A percentile compares a stretch with the other conserved stretches of the same genome.
phyloP scores from a whole-genome alignment of 1,284 basidiomycete genomes.

The Cystobasidiaceae sp. region DNA sequence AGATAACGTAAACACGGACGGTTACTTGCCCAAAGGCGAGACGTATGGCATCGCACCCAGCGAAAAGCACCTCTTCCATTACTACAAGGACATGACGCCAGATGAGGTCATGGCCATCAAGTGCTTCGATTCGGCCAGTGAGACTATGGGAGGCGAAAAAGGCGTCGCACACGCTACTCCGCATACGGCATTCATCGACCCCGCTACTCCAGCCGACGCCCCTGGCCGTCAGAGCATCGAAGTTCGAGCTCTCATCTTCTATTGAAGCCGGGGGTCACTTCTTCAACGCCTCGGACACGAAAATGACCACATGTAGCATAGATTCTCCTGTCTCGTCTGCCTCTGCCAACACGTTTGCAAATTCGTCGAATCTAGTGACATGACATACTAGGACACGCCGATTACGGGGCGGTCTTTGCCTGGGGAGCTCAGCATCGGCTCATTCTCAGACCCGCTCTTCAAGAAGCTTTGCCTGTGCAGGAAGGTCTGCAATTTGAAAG shows the following conservation, averaged over 20 bases:
- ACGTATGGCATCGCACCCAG: constrained; percentile 26
- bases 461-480: too few relatives aligned
- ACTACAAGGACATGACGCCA: constrained; percentile 43
- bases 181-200: constrained; percentile 59
- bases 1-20: constrained; percentile 4
- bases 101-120: constrained; percentile 45
- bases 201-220: constrained; percentile 54
- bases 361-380: too few relatives aligned
- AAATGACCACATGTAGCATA: too few relatives aligned
- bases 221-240: constrained; percentile 59
- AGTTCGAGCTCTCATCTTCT: constrained; percentile 58
- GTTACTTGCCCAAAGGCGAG: constrained; percentile 30
- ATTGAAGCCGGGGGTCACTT: too few relatives aligned
- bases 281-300: too few relatives aligned
- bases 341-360: too few relatives aligned
- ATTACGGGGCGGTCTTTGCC: too few relatives aligned
- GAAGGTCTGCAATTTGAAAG: too few relatives aligned
- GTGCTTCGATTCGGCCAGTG: constrained; percentile 42
- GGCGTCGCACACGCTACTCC: constrained; percentile 55
- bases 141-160: not conserved
- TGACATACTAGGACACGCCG: too few relatives aligned
- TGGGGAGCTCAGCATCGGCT: too few relatives aligned
- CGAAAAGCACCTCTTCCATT: constrained; percentile 39
- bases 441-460: too few relatives aligned
- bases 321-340: not conserved